Percentiles rank a stretch among this genome's conserved stretches.
Evolutionary conservation across 768 basidiomycete species (phyloP).

Genomic region (Suillus tomentosus): DNA sequence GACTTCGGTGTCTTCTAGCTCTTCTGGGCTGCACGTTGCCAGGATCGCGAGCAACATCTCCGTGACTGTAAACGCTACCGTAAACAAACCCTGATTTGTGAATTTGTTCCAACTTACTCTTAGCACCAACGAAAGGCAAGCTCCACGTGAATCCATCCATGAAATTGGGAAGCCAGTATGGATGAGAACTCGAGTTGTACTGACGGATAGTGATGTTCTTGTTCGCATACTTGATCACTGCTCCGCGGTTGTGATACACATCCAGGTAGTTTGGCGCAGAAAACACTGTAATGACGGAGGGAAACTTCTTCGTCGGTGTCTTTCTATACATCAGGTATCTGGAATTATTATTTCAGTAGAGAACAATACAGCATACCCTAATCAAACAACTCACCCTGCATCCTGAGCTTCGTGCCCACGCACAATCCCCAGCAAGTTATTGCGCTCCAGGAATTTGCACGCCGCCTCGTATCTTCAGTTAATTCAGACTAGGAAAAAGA

Average conservation of each 20-base stretch:
- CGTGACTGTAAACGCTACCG: slow-evolving; percentile 59
- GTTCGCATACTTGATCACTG: slow-evolving; percentile 96
- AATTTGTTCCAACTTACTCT: slow-evolving; percentile 61
- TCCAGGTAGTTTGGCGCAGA: slow-evolving; percentile 98
- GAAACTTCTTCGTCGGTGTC: slow-evolving; percentile 93
- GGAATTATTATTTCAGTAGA: slow-evolving; percentile 7
- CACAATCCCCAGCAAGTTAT: slow-evolving; percentile 87
- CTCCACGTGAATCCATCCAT: slow-evolving; percentile 99
- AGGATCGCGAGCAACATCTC: slow-evolving; percentile 97
- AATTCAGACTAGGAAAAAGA: not conserved
- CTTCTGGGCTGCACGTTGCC: slow-evolving; percentile 91
- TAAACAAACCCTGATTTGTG: not conserved
- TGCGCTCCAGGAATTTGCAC: slow-evolving; percentile 91
- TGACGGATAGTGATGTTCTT: slow-evolving; percentile 96
- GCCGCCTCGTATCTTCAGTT: slow-evolving; percentile 81
- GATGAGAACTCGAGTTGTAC: slow-evolving; percentile 77
- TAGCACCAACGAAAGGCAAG: slow-evolving; percentile 95
- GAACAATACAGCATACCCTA: not conserved
- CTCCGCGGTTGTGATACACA: slow-evolving; percentile 95
- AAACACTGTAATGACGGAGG: slow-evolving; percentile 97
- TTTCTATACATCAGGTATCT: slow-evolving; percentile 95
- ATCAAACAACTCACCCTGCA: slow-evolving; percentile 66
- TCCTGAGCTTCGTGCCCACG: slow-evolving; percentile 98
- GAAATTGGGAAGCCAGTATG: slow-evolving; percentile 97
- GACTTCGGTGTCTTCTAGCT: slow-evolving; percentile 65